A percentile compares a stretch with the other conserved stretches of the same genome.
These are phyloP conservation scores for Podila verticillata DNA, from an alignment of 192 early-diverging fungal species.

Conservation along the genomic window DNA sequence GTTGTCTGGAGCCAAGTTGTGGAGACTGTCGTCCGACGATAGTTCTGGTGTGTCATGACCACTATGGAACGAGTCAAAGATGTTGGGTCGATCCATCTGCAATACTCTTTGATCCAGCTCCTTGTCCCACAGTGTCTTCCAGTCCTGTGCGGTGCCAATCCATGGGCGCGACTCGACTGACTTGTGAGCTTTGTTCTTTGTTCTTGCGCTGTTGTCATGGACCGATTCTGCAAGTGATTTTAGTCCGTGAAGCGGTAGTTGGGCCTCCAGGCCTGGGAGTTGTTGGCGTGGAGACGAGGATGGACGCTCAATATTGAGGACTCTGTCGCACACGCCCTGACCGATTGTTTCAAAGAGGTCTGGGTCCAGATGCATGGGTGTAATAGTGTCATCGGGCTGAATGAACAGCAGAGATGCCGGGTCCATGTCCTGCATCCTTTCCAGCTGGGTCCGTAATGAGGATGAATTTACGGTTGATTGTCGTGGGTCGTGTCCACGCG, in stretches of 20 bases:
- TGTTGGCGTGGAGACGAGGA: neutral
- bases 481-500: no score
- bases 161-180: neutral
- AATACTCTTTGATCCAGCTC: conserved; percentile 27
- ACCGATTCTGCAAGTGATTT: conserved; percentile 7
- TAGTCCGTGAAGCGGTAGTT: neutral
- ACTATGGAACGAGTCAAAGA: conserved; percentile 12
- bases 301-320: conserved; percentile 6
- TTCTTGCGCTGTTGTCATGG: neutral
- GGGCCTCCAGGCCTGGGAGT: neutral
- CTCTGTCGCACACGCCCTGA: conserved; percentile 11
- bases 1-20: neutral
- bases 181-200: neutral
- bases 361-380: conserved; percentile 17
- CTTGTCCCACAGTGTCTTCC: conserved; percentile 12
- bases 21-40: no score
- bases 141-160: neutral
- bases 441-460: no score
- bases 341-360: conserved; percentile 24
- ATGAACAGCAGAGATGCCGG: conserved; percentile 30
- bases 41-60: no score
- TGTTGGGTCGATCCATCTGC: conserved; percentile 8
- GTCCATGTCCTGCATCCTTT: conserved; percentile 28
- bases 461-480: no score
- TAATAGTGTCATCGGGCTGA: conserved; percentile 11